Percentiles rank a stretch among this genome's conserved stretches.
These are phyloP conservation scores for Botrytis paeoniae DNA, from an alignment of 2,329 filamentous ascomycete species.

Conservation along the genomic window DNA sequence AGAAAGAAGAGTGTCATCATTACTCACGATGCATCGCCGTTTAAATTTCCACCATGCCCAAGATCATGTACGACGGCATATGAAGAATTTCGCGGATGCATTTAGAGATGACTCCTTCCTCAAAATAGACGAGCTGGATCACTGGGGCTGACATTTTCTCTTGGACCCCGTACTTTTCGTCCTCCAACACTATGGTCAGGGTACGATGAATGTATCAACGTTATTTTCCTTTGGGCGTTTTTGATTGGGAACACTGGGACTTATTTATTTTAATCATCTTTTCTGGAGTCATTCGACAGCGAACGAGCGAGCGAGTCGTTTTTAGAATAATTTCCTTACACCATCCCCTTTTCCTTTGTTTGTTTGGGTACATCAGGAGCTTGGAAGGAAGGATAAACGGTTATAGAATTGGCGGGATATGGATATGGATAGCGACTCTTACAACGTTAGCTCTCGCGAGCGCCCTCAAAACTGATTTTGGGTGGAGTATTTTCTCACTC, in stretches of 20 bases:
- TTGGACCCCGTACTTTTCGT: neutral
- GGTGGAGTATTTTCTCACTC: neutral
- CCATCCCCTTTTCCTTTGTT: neutral
- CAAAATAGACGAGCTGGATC: neutral
- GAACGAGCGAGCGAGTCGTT: neutral
- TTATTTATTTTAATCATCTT: constrained; percentile 1
- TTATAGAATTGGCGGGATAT: neutral
- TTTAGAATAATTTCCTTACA: neutral
- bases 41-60: constrained; percentile 4
- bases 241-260: neutral
- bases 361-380: neutral
- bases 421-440: constrained; percentile 1
- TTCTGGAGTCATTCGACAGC: neutral
- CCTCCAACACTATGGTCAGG: neutral
- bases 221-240: neutral
- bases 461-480: neutral
- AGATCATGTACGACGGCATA: constrained; percentile 21
- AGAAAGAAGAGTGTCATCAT: constrained; percentile 2
- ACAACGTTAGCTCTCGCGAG: constrained; percentile 18
- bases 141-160: neutral
- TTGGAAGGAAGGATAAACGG: neutral
- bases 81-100: neutral
- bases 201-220: neutral
- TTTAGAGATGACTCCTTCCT: neutral
- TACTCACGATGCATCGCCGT: neutral